These are phyloP conservation scores for Gossypium gossypioides DNA, from an alignment of 441 rosid genomes.

Conservation along the genomic window DNA sequence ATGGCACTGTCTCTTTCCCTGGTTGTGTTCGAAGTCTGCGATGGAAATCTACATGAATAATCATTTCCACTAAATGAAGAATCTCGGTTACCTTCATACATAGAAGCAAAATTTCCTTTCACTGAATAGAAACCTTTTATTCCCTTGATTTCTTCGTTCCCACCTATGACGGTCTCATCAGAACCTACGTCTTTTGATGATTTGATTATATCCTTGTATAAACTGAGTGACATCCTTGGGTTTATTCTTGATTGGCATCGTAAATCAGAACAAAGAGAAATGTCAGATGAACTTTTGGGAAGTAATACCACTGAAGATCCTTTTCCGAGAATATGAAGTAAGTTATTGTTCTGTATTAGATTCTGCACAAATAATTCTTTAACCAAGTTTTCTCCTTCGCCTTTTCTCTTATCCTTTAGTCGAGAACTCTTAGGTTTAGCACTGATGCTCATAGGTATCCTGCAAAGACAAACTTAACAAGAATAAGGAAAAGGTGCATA, in stretches of 20 bases:
- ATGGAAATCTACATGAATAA: conserved; percentile 16
- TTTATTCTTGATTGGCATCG: conserved; percentile 49
- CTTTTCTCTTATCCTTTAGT: conserved; percentile 78
- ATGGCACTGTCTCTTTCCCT: conserved; percentile 23
- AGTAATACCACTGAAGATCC: conserved; percentile 71
- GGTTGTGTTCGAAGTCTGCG: conserved; percentile 9
- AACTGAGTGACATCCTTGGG: conserved; percentile 26
- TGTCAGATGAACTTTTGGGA: conserved; percentile 68
- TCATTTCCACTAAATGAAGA: conserved; percentile 27
- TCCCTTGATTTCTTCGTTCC: conserved; percentile 27
- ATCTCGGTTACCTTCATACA: conserved; percentile 45
- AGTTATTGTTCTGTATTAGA: conserved; percentile 51
- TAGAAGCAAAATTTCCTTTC: conserved; percentile 52
- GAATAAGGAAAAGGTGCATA: conserved; percentile 5
- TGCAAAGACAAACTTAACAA: conserved; percentile 29
- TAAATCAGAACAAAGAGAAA: conserved; percentile 58
- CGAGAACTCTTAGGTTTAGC: conserved; percentile 86
- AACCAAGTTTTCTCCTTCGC: conserved; percentile 77
- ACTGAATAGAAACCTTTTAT: conserved; percentile 36
- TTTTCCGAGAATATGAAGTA: conserved; percentile 69
- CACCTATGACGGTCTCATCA: conserved; percentile 25
- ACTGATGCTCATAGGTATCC: conserved; percentile 42
- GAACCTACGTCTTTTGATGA: conserved; percentile 31
- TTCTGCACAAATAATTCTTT: conserved; percentile 72
- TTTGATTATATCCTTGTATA: conserved; percentile 33